These are phyloP conservation scores for Citrus cavaleriei DNA, from an alignment of 345 rosid species.

Conservation along the genomic window DNA sequence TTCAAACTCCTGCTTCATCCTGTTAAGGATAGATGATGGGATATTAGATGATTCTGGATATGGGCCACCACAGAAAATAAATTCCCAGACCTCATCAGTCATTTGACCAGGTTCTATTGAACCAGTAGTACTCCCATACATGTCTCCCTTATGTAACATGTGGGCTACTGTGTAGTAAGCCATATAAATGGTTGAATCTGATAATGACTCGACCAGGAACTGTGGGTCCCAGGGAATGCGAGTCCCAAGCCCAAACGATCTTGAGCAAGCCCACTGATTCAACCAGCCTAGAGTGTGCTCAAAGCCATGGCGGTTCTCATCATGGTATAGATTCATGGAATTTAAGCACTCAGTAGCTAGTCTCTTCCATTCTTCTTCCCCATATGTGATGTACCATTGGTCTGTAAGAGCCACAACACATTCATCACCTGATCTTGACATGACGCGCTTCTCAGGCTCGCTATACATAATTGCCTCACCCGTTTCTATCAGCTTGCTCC, in stretches of 20 bases:
- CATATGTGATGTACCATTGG: conserved; percentile 94
- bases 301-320: conserved; percentile 81
- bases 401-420: conserved; percentile 98
- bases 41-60: conserved; percentile 63
- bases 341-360: conserved; percentile 78
- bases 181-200: conserved; percentile 93
- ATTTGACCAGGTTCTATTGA: conserved; percentile 59
- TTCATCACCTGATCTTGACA: conserved; percentile 96
- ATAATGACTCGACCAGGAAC: conserved; percentile 87
- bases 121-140: conserved; percentile 57
- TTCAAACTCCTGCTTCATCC: conserved; percentile 94
- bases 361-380: conserved; percentile 78
- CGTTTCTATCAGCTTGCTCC: conserved; percentile 59
- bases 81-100: conserved; percentile 94
- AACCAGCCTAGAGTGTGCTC: conserved; percentile 95
- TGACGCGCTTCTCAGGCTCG: conserved; percentile 92
- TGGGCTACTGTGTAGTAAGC: conserved; percentile 91
- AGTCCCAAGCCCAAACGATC: conserved; percentile 96
- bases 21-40: conserved; percentile 47
- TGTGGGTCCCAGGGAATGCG: conserved; percentile 95
- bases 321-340: conserved; percentile 73
- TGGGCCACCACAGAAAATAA: conserved; percentile 68
- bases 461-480: conserved; percentile 78
- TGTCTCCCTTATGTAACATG: conserved; percentile 69
- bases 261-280: conserved; percentile 99